Conservation (phyloP, 768 basidiomycete genomes). For the Tricholoma flavovirens region DNA sequence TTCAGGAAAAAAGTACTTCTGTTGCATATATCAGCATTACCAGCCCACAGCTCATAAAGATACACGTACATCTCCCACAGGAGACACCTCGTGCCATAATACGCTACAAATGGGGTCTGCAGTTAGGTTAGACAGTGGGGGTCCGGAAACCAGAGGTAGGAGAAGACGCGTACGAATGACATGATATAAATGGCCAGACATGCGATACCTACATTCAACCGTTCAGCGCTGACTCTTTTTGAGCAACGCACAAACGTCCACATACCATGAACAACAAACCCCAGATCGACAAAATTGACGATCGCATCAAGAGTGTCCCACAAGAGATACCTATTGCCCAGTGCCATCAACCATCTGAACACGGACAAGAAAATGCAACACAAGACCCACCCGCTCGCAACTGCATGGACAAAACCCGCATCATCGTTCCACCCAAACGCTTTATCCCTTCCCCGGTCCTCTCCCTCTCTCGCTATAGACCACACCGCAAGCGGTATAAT, state of each 20-base stretch:
- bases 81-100: slow-evolving; percentile 72
- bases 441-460: slow-evolving; percentile 49
- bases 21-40: background rate
- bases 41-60: slow-evolving; percentile 2
- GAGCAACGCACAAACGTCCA: background rate
- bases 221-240: background rate
- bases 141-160: background rate
- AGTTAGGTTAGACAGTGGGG: background rate
- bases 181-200: slow-evolving; percentile 64
- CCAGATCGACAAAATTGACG: slow-evolving; percentile 61
- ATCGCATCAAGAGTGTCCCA: slow-evolving; percentile 79
- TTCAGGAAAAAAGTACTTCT: slow-evolving; percentile 86
- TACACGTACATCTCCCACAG: slow-evolving; percentile 70
- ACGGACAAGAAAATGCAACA: background rate
- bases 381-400: slow-evolving; percentile 63
- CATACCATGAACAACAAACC: slow-evolving; percentile 74
- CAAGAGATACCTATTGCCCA: slow-evolving; percentile 55
- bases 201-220: slow-evolving; percentile 37
- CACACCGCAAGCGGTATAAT: slow-evolving; percentile 59
- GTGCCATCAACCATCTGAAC: background rate
- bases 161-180: slow-evolving; percentile 52
- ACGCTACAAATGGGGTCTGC: slow-evolving; percentile 71
- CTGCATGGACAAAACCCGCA: slow-evolving; percentile 54
- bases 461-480: slow-evolving; percentile 35
- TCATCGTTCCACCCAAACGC: slow-evolving; percentile 70